Evolutionary conservation across 176 grass and related monocot species (phyloP), one percentile per base, ranked within the genome.

Genomic region (Oryza australiensis): DNA sequence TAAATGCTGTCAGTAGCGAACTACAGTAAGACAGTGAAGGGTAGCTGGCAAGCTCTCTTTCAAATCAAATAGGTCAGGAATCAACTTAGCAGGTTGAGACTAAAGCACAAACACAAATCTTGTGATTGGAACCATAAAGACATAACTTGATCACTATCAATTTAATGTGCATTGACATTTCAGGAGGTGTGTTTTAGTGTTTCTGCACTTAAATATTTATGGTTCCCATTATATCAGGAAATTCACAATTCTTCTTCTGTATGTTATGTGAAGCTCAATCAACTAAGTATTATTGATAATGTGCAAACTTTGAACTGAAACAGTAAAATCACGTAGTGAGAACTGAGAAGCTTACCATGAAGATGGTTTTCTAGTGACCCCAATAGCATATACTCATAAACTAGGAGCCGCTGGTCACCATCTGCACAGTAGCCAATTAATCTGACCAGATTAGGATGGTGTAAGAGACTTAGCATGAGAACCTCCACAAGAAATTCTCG

Each of bases 401-500:
- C 92, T 35, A 98, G 86, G n/a, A 98, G 92, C 41, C 95, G 88
- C 80, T 98, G 95, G 73, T 98, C 95, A 73, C 95, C 95, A 84
- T 95, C 95, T 62, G 92, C 88, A 33, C 92, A 98, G 72, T 98
- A 98, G 80, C 95, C 95, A 85, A 98, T 95, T 81, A 98, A 86
- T 87, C 89, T 94, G 65, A 98, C 95, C 66, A 98, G 90, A 88
- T 98, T 93, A 70, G 85, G 84, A 76, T 98, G 95, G 59, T 98
- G 92, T 65, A 98, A 78, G 26, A 98, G 90, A 84, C 95, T 98
- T 80, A 98, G 79, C 95, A 98, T 98, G 64, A 98, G 91, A 79
- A 98, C 95, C 84, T 98, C 95, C 82, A 98, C 95, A n/a, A 98
- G 90, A 89, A 98, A 98, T 80, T 98, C 95, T 46, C 95, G 86